Evolutionary conservation across 1,139 yeast genomes (phyloP).

Genomic region (Saccharomyces hybrid): DNA sequence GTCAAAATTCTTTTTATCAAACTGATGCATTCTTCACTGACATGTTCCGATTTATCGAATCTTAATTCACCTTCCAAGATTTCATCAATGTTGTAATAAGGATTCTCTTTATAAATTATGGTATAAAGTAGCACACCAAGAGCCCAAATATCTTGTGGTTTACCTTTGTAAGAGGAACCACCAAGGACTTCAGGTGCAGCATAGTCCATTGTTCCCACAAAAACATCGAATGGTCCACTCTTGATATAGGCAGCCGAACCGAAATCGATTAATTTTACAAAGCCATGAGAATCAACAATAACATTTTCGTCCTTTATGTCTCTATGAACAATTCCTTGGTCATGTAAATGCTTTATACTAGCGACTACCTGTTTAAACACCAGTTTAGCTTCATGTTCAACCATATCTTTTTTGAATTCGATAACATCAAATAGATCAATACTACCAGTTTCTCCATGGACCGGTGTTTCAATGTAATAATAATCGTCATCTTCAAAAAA

Average conservation of each 20-base stretch:
- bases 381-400: conserved; percentile 65
- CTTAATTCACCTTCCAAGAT: conserved; percentile 86
- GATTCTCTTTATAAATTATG: conserved; percentile 84
- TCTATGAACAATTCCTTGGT: conserved; percentile 83
- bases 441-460: conserved; percentile 86
- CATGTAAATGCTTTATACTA: conserved; percentile 75
- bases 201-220: conserved; percentile 94
- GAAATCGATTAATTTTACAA: conserved; percentile 83
- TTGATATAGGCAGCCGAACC: conserved; percentile 89
- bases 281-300: conserved; percentile 72
- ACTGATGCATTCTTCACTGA: conserved; percentile 51
- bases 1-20: conserved; percentile 60
- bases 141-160: conserved; percentile 96
- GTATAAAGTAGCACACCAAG: conserved; percentile 86
- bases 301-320: conserved; percentile 95
- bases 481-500: conserved; percentile 84
- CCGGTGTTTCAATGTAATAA: conserved; percentile 85
- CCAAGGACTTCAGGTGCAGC: conserved; percentile 94
- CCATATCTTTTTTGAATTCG: conserved; percentile 74
- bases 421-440: conserved; percentile 88
- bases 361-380: conserved; percentile 75
- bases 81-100: conserved; percentile 91
- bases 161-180: conserved; percentile 87
- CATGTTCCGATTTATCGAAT: conserved; percentile 45
- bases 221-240: conserved; percentile 94